These are phyloP conservation scores for Schizochytrium sp. DNA, from an alignment of 108 stramenopile species.

Conservation along the genomic window DNA sequence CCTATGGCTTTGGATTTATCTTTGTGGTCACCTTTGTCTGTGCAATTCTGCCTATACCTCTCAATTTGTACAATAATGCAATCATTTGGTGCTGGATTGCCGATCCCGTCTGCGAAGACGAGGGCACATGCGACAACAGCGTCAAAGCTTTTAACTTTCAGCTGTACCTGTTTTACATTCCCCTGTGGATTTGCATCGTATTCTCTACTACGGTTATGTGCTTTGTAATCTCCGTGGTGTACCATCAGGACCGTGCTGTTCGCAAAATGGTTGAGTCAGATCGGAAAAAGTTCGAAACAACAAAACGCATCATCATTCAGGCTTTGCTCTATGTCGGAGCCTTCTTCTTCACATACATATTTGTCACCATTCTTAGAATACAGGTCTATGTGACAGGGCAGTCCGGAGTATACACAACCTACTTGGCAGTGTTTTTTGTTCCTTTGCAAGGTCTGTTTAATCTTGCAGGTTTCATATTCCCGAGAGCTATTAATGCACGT, in stretches of 20 bases:
- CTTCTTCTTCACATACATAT: slow-evolving; percentile 17
- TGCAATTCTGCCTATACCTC: neutral
- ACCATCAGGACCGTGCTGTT: slow-evolving; percentile 62
- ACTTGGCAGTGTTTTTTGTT: slow-evolving; percentile 45
- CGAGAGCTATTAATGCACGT: neutral
- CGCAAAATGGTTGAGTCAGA: slow-evolving; percentile 37
- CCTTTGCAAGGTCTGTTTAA: slow-evolving; percentile 40
- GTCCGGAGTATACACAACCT: neutral
- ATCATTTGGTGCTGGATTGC: slow-evolving; percentile 80
- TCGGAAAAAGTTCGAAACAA: slow-evolving; percentile 47
- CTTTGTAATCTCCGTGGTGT: slow-evolving; percentile 53
- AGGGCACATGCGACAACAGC: slow-evolving; percentile 51
- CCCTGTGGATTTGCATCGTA: slow-evolving; percentile 71
- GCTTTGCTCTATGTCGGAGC: slow-evolving; percentile 35
- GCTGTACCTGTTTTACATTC: slow-evolving; percentile 70
- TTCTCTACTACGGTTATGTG: slow-evolving; percentile 56
- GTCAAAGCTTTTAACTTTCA: slow-evolving; percentile 63
- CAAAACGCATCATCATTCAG: slow-evolving; percentile 32
- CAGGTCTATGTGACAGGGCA: neutral
- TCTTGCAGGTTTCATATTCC: slow-evolving; percentile 12
- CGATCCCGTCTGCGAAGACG: slow-evolving; percentile 5
- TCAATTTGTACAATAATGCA: slow-evolving; percentile 28
- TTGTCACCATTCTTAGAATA: slow-evolving; percentile 32
- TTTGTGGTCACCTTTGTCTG: slow-evolving; percentile 8
- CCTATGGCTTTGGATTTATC: neutral